Conservation (phyloP, 495 filamentous ascomycete genomes). For the Xylaria cubensis region DNA sequence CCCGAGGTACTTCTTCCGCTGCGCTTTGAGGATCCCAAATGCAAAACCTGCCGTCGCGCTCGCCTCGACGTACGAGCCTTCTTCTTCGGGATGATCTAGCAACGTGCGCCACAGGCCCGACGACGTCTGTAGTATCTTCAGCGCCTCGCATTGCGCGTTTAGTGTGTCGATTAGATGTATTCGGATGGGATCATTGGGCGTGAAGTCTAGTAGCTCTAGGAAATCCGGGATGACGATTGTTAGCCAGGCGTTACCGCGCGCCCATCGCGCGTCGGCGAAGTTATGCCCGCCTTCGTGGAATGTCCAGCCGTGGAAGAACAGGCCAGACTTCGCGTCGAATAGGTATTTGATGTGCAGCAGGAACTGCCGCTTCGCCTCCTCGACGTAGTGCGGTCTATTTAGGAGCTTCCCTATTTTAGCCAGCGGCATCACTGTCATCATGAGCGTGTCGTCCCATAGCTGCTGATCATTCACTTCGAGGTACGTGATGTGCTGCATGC, state of each 20-base stretch:
- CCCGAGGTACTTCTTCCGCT: conserved; percentile 69
- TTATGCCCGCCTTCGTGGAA: conserved; percentile 73
- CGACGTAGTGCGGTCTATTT: conserved; percentile 68
- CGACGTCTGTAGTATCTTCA: conserved; percentile 59
- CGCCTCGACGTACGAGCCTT: conserved; percentile 70
- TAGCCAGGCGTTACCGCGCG: conserved; percentile 69
- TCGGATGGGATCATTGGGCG: conserved; percentile 63
- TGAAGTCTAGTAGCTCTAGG: conserved; percentile 67
- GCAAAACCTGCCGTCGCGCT: conserved; percentile 79
- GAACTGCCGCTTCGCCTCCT: conserved; percentile 75
- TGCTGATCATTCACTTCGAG: conserved; percentile 68
- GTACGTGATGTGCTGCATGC: conserved; percentile 78
- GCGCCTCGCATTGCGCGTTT: conserved; percentile 65
- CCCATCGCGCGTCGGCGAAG: conserved; percentile 74
- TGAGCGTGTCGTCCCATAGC: conserved; percentile 79
- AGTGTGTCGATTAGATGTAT: conserved; percentile 66
- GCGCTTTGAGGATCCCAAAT: conserved; percentile 74
- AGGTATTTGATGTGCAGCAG: conserved; percentile 75
- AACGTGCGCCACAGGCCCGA: conserved; percentile 73
- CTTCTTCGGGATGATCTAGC: conserved; percentile 62
- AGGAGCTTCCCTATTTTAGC: conserved; percentile 76
- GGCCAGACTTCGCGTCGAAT: conserved; percentile 68
- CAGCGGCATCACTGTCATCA: conserved; percentile 81
- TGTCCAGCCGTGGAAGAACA: conserved; percentile 80
- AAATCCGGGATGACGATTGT: conserved; percentile 79